Conservation (phyloP, 257 asterid species). For the Nicotiana tabacum region DNA sequence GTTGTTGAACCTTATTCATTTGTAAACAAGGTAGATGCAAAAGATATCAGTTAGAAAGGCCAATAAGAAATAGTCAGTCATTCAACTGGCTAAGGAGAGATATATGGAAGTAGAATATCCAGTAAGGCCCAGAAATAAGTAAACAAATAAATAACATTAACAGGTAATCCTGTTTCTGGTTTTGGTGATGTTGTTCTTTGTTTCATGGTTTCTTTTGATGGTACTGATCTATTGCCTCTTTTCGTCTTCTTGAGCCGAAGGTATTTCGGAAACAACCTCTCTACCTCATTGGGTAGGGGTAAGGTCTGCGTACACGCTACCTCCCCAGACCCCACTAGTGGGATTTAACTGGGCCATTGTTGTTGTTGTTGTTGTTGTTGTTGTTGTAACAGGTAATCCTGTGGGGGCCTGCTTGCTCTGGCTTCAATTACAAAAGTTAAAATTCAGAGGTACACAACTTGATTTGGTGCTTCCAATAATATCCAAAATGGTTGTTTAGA, state of each 20-base stretch:
- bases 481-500: not conserved
- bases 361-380: too few species aligned
- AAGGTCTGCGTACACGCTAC: too few species aligned
- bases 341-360: too few species aligned
- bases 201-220: too few species aligned
- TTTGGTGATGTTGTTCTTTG: too few species aligned
- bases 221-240: too few species aligned
- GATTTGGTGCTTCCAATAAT: not conserved
- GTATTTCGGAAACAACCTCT: too few species aligned
- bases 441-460: not conserved
- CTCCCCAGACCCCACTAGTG: too few species aligned
- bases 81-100: not conserved
- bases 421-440: not conserved
- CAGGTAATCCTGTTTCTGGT: not conserved
- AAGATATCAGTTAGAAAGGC: not conserved
- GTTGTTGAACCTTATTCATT: not conserved
- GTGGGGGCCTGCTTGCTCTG: not conserved
- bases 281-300: too few species aligned
- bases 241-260: too few species aligned
- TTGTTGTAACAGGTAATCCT: not conserved
- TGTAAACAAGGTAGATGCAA: not conserved
- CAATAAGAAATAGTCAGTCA: not conserved
- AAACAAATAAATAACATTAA: not conserved
- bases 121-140: not conserved
- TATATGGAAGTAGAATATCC: not conserved